Evolutionary conservation across 2,329 filamentous ascomycete genomes (phyloP).

Genomic region (Trichophyton benhamiae): DNA sequence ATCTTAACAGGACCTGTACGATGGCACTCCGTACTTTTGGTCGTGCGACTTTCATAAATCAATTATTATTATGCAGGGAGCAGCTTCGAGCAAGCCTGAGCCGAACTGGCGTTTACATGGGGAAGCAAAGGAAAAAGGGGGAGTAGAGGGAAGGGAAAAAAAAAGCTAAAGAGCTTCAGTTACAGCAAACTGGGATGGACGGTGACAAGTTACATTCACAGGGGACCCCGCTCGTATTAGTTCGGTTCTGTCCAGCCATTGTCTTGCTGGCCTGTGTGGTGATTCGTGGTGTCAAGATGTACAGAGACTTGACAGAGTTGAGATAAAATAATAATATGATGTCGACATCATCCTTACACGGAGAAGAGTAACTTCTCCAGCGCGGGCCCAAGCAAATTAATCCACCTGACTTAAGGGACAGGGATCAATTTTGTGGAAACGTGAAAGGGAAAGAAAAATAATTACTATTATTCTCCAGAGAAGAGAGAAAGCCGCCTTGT

Average conservation of each 20-base stretch:
- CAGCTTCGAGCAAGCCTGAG: background rate
- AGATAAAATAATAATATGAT: too few species aligned
- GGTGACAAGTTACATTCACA: too few species aligned
- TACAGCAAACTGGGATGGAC: too few species aligned
- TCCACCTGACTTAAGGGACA: background rate
- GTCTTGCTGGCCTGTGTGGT: background rate
- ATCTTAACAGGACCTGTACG: background rate
- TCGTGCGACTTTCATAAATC: background rate
- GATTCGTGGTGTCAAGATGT: background rate
- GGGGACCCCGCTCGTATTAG: too few species aligned
- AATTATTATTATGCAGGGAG: slow-evolving; percentile 1
- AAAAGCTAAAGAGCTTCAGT: background rate
- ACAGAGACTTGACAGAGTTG: background rate
- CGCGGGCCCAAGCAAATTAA: background rate
- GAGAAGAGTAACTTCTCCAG: background rate
- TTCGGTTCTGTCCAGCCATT: too few species aligned
- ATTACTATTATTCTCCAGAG: too few species aligned
- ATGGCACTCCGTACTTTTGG: background rate
- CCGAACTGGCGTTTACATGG: background rate
- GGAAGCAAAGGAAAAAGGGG: background rate
- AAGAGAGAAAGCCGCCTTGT: background rate
- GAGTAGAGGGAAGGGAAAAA: too few species aligned
- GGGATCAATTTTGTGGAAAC: background rate
- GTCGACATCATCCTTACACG: background rate
- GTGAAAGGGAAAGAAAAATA: background rate